Conservation (phyloP, 495 filamentous ascomycete species). For the Talaromyces wortmannii region DNA sequence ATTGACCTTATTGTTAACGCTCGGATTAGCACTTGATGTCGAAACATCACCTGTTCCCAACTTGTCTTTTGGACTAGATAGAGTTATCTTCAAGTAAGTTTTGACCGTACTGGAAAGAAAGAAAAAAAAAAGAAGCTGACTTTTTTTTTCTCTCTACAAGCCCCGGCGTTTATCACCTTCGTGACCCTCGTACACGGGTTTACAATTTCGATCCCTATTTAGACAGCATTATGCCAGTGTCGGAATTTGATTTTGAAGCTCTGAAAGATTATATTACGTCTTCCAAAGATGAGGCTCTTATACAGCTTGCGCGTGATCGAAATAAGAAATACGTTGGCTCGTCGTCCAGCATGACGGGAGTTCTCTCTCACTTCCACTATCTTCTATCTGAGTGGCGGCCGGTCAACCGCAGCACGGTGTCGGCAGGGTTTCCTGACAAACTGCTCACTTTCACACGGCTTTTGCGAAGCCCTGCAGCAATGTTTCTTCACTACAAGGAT, state of each 20-base stretch:
- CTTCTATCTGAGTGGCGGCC: conserved; percentile 78
- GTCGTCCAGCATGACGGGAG: conserved; percentile 90
- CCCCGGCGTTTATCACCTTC: conserved; percentile 84
- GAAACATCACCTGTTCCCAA: conserved; percentile 56
- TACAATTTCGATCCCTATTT: conserved; percentile 97
- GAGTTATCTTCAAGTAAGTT: conserved; percentile 82
- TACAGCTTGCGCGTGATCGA: conserved; percentile 53
- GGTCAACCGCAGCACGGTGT: conserved; percentile 58
- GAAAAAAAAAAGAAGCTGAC: not conserved
- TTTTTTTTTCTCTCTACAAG: conserved; percentile 18
- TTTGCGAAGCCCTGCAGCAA: conserved; percentile 62
- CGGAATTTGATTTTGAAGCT: conserved; percentile 85
- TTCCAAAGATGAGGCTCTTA: conserved; percentile 68
- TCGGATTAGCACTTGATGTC: conserved; percentile 37
- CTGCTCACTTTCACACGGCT: conserved; percentile 62
- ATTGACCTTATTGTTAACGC: not conserved
- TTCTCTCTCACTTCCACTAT: conserved; percentile 85
- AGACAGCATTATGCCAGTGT: conserved; percentile 80
- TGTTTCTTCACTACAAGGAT: conserved; percentile 80
- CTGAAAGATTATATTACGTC: conserved; percentile 83
- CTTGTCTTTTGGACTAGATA: conserved; percentile 74
- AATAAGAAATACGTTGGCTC: conserved; percentile 88
- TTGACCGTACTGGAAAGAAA: not conserved
- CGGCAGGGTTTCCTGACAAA: conserved; percentile 54
- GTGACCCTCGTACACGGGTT: conserved; percentile 79